phyloP scores from a whole-genome alignment of 2,329 filamentous ascomycete genomes.

The Fusarium concolor region DNA sequence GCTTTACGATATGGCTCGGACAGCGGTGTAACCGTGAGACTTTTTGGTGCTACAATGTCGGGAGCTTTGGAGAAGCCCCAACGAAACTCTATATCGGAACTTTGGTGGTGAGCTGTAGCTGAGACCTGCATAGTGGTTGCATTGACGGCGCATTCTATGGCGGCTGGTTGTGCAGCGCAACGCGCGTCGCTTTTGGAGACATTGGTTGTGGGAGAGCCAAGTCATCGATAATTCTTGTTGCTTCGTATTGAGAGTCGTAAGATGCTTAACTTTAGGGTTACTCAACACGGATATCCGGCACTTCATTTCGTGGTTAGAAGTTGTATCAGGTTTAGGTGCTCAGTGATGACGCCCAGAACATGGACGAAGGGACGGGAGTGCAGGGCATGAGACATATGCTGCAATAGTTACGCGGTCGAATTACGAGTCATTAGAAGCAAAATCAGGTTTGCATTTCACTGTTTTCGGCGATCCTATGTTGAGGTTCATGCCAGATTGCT shows the following conservation, averaged over 20 bases:
- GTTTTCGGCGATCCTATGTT: no score
- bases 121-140: background rate
- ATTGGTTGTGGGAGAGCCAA: background rate
- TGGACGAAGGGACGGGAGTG: no score
- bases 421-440: no score
- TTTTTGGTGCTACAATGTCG: background rate
- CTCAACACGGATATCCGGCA: background rate
- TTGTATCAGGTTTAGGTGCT: background rate
- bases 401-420: no score
- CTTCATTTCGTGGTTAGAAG: no score
- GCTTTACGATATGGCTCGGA: no score
- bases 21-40: rapidly evolving
- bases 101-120: background rate
- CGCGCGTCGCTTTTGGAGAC: background rate
- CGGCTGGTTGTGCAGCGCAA: background rate
- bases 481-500: no score
- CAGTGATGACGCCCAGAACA: background rate
- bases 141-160: background rate
- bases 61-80: background rate
- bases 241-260: background rate
- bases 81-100: background rate
- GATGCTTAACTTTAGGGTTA: conserved; percentile 2
- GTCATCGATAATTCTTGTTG: background rate
- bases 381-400: no score
- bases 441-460: no score